Evolutionary conservation across 176 grass and related monocot genomes (phyloP).

Genomic region (Carex kokanica): DNA sequence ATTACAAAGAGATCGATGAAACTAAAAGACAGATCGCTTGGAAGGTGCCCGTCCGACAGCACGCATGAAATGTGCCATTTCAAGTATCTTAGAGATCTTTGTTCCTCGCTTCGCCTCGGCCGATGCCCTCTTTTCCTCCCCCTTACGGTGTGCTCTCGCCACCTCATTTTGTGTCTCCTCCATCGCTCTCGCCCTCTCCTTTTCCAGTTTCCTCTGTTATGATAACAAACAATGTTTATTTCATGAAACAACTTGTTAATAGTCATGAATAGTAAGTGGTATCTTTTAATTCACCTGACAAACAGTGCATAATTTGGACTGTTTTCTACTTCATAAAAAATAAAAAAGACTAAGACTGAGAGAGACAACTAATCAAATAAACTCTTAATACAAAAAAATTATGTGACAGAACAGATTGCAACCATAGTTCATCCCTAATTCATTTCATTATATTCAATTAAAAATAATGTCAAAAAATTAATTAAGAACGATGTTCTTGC

Average conservation of each 20-base stretch:
- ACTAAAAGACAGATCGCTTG: conserved; percentile 83
- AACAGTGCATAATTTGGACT: too few species aligned
- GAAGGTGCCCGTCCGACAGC: conserved; percentile 81
- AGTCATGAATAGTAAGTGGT: not conserved
- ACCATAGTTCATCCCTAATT: not conserved
- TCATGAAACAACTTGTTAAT: not conserved
- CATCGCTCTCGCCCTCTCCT: conserved; percentile 76
- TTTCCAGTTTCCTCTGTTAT: conserved; percentile 72
- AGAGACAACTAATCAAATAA: too few species aligned
- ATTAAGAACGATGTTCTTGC: not conserved
- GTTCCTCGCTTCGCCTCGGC: conserved; percentile 83
- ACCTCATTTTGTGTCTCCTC: conserved; percentile 97
- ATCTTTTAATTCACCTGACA: not conserved
- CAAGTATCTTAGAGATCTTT: conserved; percentile 82
- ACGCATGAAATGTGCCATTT: conserved; percentile 86
- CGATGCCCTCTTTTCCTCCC: conserved; percentile 91
- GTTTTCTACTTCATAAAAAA: too few species aligned
- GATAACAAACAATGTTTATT: not conserved
- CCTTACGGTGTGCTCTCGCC: conserved; percentile 69
- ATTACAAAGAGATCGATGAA: not conserved
- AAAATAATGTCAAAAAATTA: not conserved
- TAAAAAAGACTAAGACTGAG: too few species aligned
- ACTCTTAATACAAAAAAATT: too few species aligned
- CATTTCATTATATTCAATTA: not conserved
- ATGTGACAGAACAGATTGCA: too few species aligned